Evolutionary conservation across 129 eudicot species (phyloP).

Genomic region (Flaveria ramosissima): DNA sequence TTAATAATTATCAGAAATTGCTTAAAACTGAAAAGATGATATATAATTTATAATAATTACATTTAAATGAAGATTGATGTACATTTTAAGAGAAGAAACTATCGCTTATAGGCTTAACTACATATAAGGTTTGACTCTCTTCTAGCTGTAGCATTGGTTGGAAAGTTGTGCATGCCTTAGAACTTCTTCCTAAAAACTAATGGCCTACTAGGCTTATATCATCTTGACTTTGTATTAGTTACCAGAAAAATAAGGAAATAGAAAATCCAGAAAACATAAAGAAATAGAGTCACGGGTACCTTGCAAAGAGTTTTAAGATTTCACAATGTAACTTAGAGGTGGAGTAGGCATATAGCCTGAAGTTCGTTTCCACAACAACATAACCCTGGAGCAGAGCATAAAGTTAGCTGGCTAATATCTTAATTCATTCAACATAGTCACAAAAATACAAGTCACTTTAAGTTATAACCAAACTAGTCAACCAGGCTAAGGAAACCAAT

Average conservation of each 20-base stretch:
- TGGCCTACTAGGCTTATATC: background rate
- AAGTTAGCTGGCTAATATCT: slow-evolving; percentile 15
- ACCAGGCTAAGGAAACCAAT: background rate
- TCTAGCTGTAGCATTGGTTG: too few species aligned
- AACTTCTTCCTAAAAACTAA: background rate
- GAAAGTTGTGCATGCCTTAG: background rate
- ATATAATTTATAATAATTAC: background rate
- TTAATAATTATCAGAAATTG: background rate
- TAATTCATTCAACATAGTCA: slow-evolving; percentile 19
- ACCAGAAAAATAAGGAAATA: background rate
- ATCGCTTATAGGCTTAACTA: background rate
- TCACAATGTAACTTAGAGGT: slow-evolving; percentile 88
- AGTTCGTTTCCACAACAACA: slow-evolving; percentile 93
- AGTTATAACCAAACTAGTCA: background rate
- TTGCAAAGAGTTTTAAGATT: slow-evolving; percentile 83
- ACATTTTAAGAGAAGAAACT: background rate
- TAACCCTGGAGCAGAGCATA: slow-evolving; percentile 61
- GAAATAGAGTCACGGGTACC: slow-evolving; percentile 44
- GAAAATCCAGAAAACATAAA: slow-evolving; percentile 16
- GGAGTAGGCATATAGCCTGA: slow-evolving; percentile 92
- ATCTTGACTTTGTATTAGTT: background rate
- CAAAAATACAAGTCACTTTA: background rate
- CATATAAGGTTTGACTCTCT: too few species aligned
- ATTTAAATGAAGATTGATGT: background rate
- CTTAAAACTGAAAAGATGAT: background rate